A percentile compares a stretch with the other conserved stretches of the same genome.
Evolutionary conservation across 2,329 filamentous ascomycete species (phyloP).

Genomic region (Nemania bipapillata): DNA sequence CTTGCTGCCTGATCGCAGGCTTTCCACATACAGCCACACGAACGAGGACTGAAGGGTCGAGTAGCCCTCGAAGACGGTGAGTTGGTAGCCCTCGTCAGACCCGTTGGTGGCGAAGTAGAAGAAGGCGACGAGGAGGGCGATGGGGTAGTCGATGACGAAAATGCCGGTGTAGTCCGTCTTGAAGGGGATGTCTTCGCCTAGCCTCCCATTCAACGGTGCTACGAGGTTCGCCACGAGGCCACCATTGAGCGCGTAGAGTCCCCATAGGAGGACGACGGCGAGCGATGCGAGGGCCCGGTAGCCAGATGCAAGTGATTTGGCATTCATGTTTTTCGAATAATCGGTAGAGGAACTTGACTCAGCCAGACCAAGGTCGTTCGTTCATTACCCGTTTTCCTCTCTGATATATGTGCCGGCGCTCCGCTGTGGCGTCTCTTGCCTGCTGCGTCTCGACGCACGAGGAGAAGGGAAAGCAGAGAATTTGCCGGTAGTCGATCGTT

Average conservation of each 20-base stretch:
- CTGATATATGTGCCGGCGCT: slow-evolving; percentile 20
- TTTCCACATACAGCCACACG: slow-evolving; percentile 48
- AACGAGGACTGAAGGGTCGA: slow-evolving; percentile 44
- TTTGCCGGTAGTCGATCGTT: slow-evolving; percentile 24
- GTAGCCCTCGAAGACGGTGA: slow-evolving; percentile 47
- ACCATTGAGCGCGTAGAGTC: slow-evolving; percentile 43
- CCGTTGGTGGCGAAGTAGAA: slow-evolving; percentile 46
- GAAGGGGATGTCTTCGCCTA: slow-evolving; percentile 39
- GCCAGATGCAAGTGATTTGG: slow-evolving; percentile 23
- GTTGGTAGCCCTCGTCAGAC: slow-evolving; percentile 41
- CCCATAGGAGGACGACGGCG: slow-evolving; percentile 43
- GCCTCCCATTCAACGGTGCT: slow-evolving; percentile 39
- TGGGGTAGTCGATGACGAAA: slow-evolving; percentile 43
- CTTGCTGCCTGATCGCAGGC: slow-evolving; percentile 40
- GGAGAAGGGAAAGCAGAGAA: slow-evolving; percentile 10
- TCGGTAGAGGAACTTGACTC: slow-evolving; percentile 15
- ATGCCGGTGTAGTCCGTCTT: slow-evolving; percentile 46
- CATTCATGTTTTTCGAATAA: slow-evolving; percentile 31
- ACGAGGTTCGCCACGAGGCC: slow-evolving; percentile 41
- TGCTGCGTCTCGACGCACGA: background rate
- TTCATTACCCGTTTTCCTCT: slow-evolving; percentile 5
- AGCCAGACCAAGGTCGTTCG: slow-evolving; percentile 1
- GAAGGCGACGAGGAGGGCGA: slow-evolving; percentile 45
- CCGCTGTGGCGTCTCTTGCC: background rate
- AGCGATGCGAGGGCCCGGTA: slow-evolving; percentile 37